Percentiles rank a stretch among this genome's conserved stretches.
phyloP scores from a whole-genome alignment of 129 eudicot genomes.

The Silybum marianum region DNA sequence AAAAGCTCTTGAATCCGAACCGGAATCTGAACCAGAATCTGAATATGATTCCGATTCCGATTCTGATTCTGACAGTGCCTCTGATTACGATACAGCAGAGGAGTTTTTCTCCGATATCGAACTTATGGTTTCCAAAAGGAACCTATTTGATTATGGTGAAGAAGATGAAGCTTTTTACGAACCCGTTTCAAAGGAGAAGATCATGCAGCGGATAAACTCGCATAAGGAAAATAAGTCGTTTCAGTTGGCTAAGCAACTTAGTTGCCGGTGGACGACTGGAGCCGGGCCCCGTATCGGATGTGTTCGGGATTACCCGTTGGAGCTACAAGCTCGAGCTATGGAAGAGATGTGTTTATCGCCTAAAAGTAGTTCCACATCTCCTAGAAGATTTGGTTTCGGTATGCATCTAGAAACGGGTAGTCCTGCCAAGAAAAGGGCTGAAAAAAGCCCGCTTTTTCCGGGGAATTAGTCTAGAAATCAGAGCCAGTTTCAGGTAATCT shows the following conservation, averaged over 20 bases:
- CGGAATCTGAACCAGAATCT: slow-evolving; percentile 7
- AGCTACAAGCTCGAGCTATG: slow-evolving; percentile 61
- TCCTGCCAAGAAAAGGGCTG: slow-evolving; percentile 31
- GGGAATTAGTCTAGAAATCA: slow-evolving; percentile 18
- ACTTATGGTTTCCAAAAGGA: slow-evolving; percentile 52
- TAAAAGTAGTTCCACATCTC: slow-evolving; percentile 39
- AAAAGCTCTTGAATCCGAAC: slow-evolving; percentile 27
- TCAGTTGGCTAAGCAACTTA: slow-evolving; percentile 61
- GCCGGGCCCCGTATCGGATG: slow-evolving; percentile 90
- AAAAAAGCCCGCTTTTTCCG: slow-evolving; percentile 45
- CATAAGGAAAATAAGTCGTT: slow-evolving; percentile 65
- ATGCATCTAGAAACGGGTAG: slow-evolving; percentile 33
- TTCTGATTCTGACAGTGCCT: slow-evolving; percentile 20
- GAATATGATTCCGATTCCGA: slow-evolving; percentile 21
- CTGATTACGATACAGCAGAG: slow-evolving; percentile 72
- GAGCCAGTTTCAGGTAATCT: neutral
- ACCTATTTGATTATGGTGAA: slow-evolving; percentile 65
- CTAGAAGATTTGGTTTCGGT: slow-evolving; percentile 29
- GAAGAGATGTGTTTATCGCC: slow-evolving; percentile 80
- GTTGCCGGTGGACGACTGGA: slow-evolving; percentile 78
- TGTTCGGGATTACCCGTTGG: slow-evolving; percentile 76
- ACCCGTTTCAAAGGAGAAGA: slow-evolving; percentile 58
- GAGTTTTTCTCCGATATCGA: slow-evolving; percentile 57
- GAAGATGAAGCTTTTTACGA: slow-evolving; percentile 47
- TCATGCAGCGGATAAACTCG: slow-evolving; percentile 60